Evolutionary conservation across 805 yeast species (phyloP).

Genomic region (Deakozyma indianensis): DNA sequence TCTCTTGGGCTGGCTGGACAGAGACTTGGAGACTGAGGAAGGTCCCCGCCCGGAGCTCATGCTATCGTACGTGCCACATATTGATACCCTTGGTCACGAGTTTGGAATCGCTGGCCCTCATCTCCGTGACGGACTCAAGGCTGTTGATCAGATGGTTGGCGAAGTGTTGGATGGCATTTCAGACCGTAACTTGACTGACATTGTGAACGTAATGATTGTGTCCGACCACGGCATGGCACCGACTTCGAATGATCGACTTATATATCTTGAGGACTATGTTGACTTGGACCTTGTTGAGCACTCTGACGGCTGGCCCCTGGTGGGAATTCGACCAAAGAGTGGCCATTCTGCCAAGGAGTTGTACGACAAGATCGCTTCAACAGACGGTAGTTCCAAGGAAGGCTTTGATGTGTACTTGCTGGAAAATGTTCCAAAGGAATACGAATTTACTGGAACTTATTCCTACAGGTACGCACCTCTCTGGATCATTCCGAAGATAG

Average conservation of each 20-base stretch:
- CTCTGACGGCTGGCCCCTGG: constrained; percentile 76
- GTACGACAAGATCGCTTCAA: constrained; percentile 13
- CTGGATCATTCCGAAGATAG: constrained; percentile 75
- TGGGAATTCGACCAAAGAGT: constrained; percentile 50
- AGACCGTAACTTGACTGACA: constrained; percentile 40
- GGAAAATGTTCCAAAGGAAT: constrained; percentile 39
- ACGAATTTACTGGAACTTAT: constrained; percentile 35
- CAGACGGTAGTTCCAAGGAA: constrained; percentile 1
- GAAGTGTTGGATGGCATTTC: constrained; percentile 33
- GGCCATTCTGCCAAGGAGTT: constrained; percentile 30
- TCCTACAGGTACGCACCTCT: constrained; percentile 64
- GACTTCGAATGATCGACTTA: constrained; percentile 51
- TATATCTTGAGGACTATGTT: constrained; percentile 60
- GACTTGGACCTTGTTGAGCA: constrained; percentile 41
- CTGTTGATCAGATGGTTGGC: constrained; percentile 55
- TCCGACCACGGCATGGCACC: constrained; percentile 96
- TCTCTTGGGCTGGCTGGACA: constrained; percentile 55
- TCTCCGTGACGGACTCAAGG: constrained; percentile 35
- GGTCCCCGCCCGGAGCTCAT: constrained; percentile 58
- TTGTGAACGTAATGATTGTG: constrained; percentile 63
- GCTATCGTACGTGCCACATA: constrained; percentile 63
- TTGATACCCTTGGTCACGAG: constrained; percentile 66
- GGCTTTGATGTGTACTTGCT: constrained; percentile 28
- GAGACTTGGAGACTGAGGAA: constrained; percentile 22
- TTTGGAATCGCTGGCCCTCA: constrained; percentile 53